Evolutionary conservation across 306 rosid genomes (phyloP).

Genomic region (Trifolium subterraneum): DNA sequence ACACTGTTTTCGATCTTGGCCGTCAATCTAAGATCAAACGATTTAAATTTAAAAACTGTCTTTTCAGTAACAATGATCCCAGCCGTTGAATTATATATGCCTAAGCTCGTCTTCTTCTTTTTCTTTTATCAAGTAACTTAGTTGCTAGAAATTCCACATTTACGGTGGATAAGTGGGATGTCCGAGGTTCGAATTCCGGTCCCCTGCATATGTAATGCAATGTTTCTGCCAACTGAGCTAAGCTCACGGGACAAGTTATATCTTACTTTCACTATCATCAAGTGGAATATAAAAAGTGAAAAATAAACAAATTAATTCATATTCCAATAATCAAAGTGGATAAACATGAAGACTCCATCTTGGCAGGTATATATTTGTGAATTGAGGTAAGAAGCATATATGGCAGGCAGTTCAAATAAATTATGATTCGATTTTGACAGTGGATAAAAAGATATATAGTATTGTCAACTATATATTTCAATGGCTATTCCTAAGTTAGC

Average conservation of each 20-base stretch:
- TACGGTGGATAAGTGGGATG: too few relatives aligned
- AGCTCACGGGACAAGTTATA: constrained; percentile 39
- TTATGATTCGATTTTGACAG: constrained; percentile 59
- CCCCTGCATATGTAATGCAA: too few relatives aligned
- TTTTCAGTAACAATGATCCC: too few relatives aligned
- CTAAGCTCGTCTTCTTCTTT: too few relatives aligned
- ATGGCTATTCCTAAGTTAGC: constrained; percentile 52
- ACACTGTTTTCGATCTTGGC: too few relatives aligned
- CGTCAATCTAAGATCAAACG: too few relatives aligned
- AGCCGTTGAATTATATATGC: too few relatives aligned
- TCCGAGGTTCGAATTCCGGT: too few relatives aligned
- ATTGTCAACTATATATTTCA: constrained; percentile 59
- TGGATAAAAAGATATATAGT: constrained; percentile 35
- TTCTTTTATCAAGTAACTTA: too few relatives aligned
- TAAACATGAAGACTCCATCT: constrained; percentile 54
- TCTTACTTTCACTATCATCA: constrained; percentile 45
- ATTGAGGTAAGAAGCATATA: constrained; percentile 51
- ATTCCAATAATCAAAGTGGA: constrained; percentile 50
- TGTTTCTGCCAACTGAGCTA: too few relatives aligned
- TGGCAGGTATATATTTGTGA: constrained; percentile 38
- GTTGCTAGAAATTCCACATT: too few relatives aligned
- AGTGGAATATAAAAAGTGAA: constrained; percentile 42
- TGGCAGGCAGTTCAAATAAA: constrained; percentile 62
- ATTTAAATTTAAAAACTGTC: too few relatives aligned
- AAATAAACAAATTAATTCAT: constrained; percentile 39